Conservation (phyloP, 2,329 filamentous ascomycete genomes). For the Fusarium paranaense region DNA sequence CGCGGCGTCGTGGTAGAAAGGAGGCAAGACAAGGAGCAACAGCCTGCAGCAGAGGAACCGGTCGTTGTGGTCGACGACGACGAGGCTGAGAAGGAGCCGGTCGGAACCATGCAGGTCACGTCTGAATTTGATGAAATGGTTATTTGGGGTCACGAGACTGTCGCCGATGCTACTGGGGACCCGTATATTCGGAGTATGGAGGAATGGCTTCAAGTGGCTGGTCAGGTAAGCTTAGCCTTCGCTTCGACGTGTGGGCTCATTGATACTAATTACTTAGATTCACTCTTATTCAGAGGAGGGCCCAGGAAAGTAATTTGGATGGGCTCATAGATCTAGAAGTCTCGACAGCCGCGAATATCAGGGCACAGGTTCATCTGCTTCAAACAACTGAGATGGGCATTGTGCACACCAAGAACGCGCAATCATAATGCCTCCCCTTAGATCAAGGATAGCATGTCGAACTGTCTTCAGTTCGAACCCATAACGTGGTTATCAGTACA, state of each 20-base stretch:
- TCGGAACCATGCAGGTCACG: constrained; percentile 70
- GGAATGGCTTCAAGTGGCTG: constrained; percentile 84
- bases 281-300: constrained; percentile 33
- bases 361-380: not conserved
- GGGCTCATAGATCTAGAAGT: not conserved
- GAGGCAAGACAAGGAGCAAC: constrained; percentile 52
- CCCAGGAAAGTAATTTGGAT: not conserved
- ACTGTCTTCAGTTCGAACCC: not conserved
- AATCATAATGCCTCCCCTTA: not conserved
- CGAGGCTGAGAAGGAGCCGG: constrained; percentile 52
- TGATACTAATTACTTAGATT: constrained; percentile 34
- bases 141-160: constrained; percentile 85
- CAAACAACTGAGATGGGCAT: not conserved
- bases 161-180: constrained; percentile 72
- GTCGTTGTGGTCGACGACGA: constrained; percentile 47
- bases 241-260: not conserved
- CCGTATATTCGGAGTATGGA: constrained; percentile 78
- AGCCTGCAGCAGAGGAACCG: constrained; percentile 51
- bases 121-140: constrained; percentile 79
- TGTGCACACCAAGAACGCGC: not conserved
- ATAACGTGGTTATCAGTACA: not conserved
- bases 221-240: constrained; percentile 63
- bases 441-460: not conserved
- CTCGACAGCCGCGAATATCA: not conserved
- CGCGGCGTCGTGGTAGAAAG: constrained; percentile 68